Evolutionary conservation across 768 basidiomycete genomes (phyloP), one percentile per base, ranked within the genome.

Genomic region (Phaeolepiota aurea): DNA sequence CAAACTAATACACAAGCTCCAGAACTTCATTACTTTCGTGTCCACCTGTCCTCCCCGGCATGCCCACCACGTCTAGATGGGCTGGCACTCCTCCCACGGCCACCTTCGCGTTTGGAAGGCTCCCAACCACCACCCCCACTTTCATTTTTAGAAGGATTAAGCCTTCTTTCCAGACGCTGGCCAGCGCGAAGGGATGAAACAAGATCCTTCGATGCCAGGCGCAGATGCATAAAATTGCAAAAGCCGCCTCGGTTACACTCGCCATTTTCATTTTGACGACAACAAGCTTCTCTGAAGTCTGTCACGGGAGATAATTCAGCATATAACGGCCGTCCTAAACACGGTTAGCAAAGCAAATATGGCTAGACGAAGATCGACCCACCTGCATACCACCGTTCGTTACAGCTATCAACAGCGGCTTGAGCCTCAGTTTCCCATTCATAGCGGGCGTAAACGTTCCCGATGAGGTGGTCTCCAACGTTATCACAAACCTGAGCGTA

Each of bases 401-500:
- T 97, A 48, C 97, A 67, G 44, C 76, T 87, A 51, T 94, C 89
- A 4, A 97, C 90, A 2, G 94, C 94, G 20, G 82, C 69, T 54
- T 91, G 86, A 5, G 94, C 94, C 58, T 99, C 94, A 0, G 92
- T 92, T 63, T 99, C 94, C 92, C 91, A 96, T 55, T 99, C 94
- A 55, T 88, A 99, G 16, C 94, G 79, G 3, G 93, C 94, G 56
- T 99, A 99, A 2, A 99, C 94, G 52, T 97, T 96, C 16, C 93
- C 93, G 53, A 94, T 89, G 18, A 98, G 71, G 57, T 99, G 94
- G 57, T 98, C 96, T n/a, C 96, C 96, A 22, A 99, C 93, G 55
- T 99, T 99, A 65, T 99, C 94, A 56, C 94, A 99, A 10, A 99
- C 85, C 85, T 87, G 32, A 20, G 19, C 30, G 10, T 40, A 42